Evolutionary conservation across 306 rosid genomes (phyloP).

Genomic region (Glycine soja): DNA sequence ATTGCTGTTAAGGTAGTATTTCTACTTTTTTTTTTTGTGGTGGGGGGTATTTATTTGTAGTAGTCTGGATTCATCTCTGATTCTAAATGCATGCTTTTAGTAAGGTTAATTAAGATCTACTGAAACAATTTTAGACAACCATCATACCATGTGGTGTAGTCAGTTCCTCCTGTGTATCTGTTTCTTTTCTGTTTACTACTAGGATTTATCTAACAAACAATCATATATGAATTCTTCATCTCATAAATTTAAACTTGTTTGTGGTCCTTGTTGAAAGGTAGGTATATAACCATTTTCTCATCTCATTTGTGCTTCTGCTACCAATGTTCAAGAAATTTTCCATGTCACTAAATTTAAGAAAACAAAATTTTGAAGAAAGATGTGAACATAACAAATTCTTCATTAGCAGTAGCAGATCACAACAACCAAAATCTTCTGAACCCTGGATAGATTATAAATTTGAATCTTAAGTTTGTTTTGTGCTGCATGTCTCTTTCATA

Average conservation of each 20-base stretch:
- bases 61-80: conserved; percentile 11
- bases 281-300: not conserved
- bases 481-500: conserved; percentile 11
- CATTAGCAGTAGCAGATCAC: not conserved
- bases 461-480: conserved; percentile 9
- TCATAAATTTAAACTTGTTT: conserved; percentile 19
- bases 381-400: conserved; percentile 8
- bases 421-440: conserved; percentile 1
- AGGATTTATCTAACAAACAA: not conserved
- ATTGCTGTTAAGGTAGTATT: conserved; percentile 85
- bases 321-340: conserved; percentile 13
- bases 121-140: not conserved
- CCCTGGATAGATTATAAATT: conserved; percentile 25
- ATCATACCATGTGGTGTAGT: conserved; percentile 6
- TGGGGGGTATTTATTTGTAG: not conserved
- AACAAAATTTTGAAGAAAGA: conserved; percentile 33
- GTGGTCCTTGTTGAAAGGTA: conserved; percentile 1
- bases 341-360: not conserved
- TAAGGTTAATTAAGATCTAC: conserved; percentile 17
- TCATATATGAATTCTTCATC: conserved; percentile 11
- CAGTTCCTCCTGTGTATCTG: not conserved
- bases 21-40: conserved; percentile 5
- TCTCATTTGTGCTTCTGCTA: conserved; percentile 14
- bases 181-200: not conserved
- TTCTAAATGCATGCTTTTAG: not conserved